Conservation (phyloP, 768 basidiomycete genomes). For the Collybia sp. region DNA sequence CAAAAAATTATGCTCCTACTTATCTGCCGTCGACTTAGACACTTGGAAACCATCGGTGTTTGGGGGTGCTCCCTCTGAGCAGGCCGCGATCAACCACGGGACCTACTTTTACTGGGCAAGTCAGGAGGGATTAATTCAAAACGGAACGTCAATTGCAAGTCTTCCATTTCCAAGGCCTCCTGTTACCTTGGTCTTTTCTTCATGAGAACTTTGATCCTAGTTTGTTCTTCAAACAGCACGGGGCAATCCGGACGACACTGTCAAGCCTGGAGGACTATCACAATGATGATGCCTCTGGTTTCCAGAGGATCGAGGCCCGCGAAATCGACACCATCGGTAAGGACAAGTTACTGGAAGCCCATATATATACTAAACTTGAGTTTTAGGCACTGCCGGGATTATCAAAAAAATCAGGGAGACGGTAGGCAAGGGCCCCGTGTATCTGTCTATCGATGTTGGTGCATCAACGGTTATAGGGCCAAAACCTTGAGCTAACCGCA, state of each 20-base stretch:
- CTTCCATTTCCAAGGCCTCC: constrained; percentile 21
- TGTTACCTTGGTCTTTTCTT: constrained; percentile 12
- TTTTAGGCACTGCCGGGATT: constrained; percentile 65
- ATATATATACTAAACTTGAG: background rate
- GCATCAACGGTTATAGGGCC: constrained; percentile 1
- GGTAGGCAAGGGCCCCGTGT: constrained; percentile 71
- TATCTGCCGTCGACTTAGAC: constrained; percentile 27
- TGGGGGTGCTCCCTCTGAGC: constrained; percentile 66
- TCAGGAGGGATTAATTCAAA: constrained; percentile 74
- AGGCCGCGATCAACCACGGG: constrained; percentile 80
- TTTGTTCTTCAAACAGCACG: constrained; percentile 62
- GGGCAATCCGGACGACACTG: constrained; percentile 81
- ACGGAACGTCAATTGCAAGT: constrained; percentile 84
- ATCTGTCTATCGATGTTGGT: constrained; percentile 73
- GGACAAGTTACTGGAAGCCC: background rate
- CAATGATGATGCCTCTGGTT: constrained; percentile 76
- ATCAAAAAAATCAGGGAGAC: constrained; percentile 76
- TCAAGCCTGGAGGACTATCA: constrained; percentile 73
- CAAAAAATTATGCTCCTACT: background rate
- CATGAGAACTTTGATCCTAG: constrained; percentile 67
- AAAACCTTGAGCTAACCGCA: background rate
- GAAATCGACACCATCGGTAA: constrained; percentile 80
- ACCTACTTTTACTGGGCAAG: constrained; percentile 91
- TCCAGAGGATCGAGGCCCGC: constrained; percentile 77
- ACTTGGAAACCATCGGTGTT: constrained; percentile 77